These are phyloP conservation scores for Lithohypha guttulata DNA, from an alignment of 2,329 filamentous ascomycete species.

Conservation along the genomic window DNA sequence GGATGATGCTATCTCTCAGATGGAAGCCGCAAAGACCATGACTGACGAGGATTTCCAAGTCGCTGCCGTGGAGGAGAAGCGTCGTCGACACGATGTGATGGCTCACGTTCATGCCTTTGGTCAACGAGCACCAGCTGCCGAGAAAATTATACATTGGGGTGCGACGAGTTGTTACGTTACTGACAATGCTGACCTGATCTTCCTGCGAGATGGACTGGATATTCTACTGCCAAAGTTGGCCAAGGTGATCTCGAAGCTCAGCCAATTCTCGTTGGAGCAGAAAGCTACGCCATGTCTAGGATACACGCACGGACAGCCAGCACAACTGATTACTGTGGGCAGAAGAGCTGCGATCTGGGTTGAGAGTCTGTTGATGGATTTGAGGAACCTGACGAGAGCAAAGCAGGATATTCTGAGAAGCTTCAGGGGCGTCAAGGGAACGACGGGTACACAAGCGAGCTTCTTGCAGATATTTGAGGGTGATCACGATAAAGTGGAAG, in stretches of 20 bases:
- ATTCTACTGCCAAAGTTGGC: conserved; percentile 69
- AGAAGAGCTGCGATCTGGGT: conserved; percentile 63
- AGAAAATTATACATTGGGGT: conserved; percentile 72
- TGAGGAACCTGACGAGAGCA: conserved; percentile 60
- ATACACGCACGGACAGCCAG: conserved; percentile 58
- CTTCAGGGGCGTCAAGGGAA: conserved; percentile 65
- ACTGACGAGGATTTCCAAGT: conserved; percentile 68
- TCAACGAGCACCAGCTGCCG: conserved; percentile 60
- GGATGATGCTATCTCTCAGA: conserved; percentile 62
- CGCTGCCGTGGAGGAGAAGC: conserved; percentile 66
- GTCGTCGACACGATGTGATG: conserved; percentile 54
- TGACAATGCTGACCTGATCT: conserved; percentile 64
- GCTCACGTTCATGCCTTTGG: conserved; percentile 66
- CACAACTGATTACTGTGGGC: conserved; percentile 55
- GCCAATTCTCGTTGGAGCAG: conserved; percentile 60
- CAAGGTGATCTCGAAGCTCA: conserved; percentile 64
- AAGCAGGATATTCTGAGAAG: conserved; percentile 49
- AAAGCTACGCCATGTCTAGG: conserved; percentile 62
- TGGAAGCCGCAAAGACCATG: conserved; percentile 62
- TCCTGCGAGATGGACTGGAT: conserved; percentile 63
- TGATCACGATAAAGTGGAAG: conserved; percentile 50
- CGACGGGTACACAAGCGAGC: conserved; percentile 67
- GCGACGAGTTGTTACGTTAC: conserved; percentile 53
- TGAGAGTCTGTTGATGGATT: conserved; percentile 64
- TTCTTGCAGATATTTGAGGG: conserved; percentile 60